These are phyloP conservation scores for Fusarium poae DNA, from an alignment of 2,329 filamentous ascomycete species.

Conservation along the genomic window DNA sequence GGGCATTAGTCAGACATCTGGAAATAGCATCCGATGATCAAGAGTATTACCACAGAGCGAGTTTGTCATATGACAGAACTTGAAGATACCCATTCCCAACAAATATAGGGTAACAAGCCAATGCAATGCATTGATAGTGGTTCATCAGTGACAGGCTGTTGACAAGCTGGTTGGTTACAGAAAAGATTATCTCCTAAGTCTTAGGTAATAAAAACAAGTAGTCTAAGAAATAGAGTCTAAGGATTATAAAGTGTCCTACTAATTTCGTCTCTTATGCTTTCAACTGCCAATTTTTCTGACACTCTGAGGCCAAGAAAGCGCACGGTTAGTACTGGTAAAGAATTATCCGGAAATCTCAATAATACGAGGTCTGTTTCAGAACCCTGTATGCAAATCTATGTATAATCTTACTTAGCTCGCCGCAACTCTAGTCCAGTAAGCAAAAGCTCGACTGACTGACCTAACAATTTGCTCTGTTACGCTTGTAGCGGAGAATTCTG, in stretches of 20 bases:
- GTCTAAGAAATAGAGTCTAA: no score
- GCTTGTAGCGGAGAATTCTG: neutral
- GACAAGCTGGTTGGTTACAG: no score
- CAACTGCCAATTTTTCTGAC: no score
- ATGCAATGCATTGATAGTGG: no score
- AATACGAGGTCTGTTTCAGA: neutral
- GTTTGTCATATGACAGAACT: neutral
- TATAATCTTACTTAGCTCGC: neutral
- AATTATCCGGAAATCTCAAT: neutral
- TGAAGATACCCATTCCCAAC: neutral
- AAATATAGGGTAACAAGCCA: no score
- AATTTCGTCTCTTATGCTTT: no score
- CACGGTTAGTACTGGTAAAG: neutral
- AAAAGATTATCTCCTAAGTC: no score
- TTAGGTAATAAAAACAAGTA: no score
- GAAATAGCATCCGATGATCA: neutral
- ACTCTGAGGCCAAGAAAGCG: neutral
- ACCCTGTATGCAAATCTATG: neutral
- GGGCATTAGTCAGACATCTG: neutral
- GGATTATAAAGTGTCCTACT: no score
- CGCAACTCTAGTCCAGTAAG: no score
- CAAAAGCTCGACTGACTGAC: no score
- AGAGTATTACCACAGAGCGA: neutral
- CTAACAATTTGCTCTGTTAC: rapidly evolving
- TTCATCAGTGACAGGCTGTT: neutral